Conservation (phyloP, 352 stramenopile species). For the Pythium dissotocum region DNA sequence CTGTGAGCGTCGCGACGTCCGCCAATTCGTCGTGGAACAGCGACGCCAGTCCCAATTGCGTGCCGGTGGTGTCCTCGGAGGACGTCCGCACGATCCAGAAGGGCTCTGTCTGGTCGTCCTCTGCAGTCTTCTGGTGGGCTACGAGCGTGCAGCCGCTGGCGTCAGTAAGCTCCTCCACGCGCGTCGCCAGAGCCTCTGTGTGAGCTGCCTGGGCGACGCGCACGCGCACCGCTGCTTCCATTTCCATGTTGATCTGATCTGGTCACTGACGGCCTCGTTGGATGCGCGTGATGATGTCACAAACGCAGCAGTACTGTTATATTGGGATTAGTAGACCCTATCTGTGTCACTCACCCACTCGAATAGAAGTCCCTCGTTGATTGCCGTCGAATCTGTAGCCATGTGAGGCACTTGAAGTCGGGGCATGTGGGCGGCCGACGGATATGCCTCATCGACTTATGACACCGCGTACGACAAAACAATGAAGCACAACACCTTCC, state of each 20-base stretch:
- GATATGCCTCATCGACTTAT: too few species aligned
- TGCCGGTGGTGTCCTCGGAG: constrained; percentile 4
- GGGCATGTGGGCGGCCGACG: too few species aligned
- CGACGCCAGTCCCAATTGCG: constrained; percentile 22
- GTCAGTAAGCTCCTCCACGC: constrained; percentile 6
- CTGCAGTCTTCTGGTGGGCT: neutral
- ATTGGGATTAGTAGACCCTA: neutral
- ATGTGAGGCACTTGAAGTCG: neutral
- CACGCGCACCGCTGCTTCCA: constrained; percentile 18
- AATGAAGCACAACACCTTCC: too few species aligned
- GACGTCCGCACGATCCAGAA: constrained; percentile 12
- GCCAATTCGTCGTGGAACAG: constrained; percentile 23
- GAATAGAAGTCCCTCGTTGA: neutral
- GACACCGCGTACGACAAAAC: too few species aligned
- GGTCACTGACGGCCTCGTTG: neutral
- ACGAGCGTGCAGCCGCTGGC: constrained; percentile 9
- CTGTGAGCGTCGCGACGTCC: constrained; percentile 13
- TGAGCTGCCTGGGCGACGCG: constrained; percentile 14
- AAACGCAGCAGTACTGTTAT: neutral
- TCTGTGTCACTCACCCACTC: neutral
- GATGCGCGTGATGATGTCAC: constrained; percentile 3
- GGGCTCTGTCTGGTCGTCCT: neutral
- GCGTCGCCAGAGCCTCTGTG: constrained; percentile 1
- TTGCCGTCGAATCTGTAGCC: neutral
- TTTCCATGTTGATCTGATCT: neutral